Base-by-base conservation (phyloP, 129 eudicot genomes). In the Mikania micrantha region DNA sequence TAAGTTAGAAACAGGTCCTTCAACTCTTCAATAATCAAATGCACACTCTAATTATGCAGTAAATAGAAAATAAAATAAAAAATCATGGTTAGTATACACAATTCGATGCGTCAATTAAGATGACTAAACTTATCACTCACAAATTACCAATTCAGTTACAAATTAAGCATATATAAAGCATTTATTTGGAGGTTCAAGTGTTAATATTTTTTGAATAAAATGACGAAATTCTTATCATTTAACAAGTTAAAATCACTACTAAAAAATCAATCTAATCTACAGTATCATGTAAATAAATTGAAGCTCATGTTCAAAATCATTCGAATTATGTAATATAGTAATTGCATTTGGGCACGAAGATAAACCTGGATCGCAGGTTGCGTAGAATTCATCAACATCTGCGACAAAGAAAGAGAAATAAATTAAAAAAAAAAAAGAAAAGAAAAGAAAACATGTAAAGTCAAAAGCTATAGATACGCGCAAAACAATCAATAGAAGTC, bases 371-470 rank as follows among this genome's bases (percentile, higher is more conserved):
- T 89, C 96, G 64, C 96, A 89, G 3, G 78, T 82, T 7, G 76
- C 81, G 81, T 83, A 86, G 47, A 90, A 86, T 35, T 84, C 88
- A 67, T 90, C 94, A 24, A 90, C 94, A 80, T 90, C 96, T 90
- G 84, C 64, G 38, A 73, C 47, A 58, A 59, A 16, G 12, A 8
- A 70, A 44, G 32, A 28, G 32, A 28, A 28, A 28, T 7, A 2
- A 34, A 2, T 42, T 19, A 74, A 15, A 5, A 28, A 28, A 28
- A 28, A 28, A 28, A 28, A 58, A 16, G n/a, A 29, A 19, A 29
- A 11, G 31, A 3, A 0, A 0, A 57, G 5, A 19, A 19, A 71
- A 5, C 4, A 59, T 19, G 28, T 2, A 38, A 25, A 60, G 67
- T 45, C 22, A 58, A 63, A 52, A 54, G 15, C 5, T 28, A 60